Conservation (phyloP, 495 filamentous ascomycete genomes). For the Podospora fimiseda region DNA sequence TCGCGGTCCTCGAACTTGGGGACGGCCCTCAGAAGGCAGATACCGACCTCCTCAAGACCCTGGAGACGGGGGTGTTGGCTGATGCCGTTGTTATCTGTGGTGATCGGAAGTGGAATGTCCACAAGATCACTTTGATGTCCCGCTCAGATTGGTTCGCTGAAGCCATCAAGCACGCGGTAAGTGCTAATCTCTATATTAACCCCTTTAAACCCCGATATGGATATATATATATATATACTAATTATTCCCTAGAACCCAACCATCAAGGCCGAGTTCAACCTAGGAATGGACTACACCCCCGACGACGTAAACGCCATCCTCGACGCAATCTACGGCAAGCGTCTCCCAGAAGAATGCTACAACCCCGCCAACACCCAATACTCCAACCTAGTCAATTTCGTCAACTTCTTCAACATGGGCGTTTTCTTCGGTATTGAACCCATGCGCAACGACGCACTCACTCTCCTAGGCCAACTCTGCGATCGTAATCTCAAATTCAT, state of each 20-base stretch:
- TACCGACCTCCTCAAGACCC: slow-evolving; percentile 1
- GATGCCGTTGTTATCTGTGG: slow-evolving; percentile 11
- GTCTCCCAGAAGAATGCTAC: not conserved
- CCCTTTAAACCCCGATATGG: too few relatives aligned
- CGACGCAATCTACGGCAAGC: not conserved
- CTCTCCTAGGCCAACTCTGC: slow-evolving; percentile 9
- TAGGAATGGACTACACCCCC: not conserved
- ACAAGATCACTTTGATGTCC: slow-evolving; percentile 13
- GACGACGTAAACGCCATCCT: not conserved
- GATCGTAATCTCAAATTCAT: slow-evolving; percentile 13
- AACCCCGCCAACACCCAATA: not conserved
- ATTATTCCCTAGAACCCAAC: too few relatives aligned
- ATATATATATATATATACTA: too few relatives aligned
- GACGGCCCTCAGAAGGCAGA: not conserved
- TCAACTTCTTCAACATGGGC: slow-evolving; percentile 15
- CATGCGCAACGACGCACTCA: slow-evolving; percentile 11
- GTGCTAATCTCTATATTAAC: too few relatives aligned
- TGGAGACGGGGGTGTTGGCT: slow-evolving; percentile 9
- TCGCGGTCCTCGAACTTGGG: too few relatives aligned
- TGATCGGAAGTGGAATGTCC: slow-evolving; percentile 14
- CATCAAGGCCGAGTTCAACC: not conserved
- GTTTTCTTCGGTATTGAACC: not conserved
- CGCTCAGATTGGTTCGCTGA: slow-evolving; percentile 13
- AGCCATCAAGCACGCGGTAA: not conserved
- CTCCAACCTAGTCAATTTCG: slow-evolving; percentile 5